Percentiles rank a stretch among this genome's conserved stretches.
phyloP scores from a whole-genome alignment of 768 basidiomycete species.

The Pleurotus sapidus region DNA sequence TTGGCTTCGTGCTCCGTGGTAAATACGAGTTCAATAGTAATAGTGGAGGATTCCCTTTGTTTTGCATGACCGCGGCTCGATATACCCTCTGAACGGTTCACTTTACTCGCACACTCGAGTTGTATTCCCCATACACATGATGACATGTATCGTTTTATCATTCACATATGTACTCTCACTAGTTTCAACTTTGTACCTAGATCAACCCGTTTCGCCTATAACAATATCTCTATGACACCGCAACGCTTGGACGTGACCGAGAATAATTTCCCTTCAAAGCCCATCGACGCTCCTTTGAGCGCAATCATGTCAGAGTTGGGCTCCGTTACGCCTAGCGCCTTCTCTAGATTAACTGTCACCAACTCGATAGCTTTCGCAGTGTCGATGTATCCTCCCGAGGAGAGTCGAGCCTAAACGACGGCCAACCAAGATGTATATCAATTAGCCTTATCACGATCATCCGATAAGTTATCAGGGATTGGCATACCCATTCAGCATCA shows the following conservation, averaged over 20 bases:
- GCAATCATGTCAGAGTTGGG: conserved; percentile 35
- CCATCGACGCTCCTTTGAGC: conserved; percentile 33
- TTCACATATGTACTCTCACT: neutral
- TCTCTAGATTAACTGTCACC: conserved; percentile 40
- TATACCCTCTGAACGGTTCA: neutral
- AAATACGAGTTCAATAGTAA: conserved; percentile 4
- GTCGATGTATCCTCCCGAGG: conserved; percentile 36
- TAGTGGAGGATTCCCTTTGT: neutral
- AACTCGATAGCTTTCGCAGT: conserved; percentile 35
- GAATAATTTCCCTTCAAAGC: conserved; percentile 42
- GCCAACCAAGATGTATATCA: neutral
- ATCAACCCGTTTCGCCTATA: conserved; percentile 10
- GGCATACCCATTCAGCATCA: conserved; percentile 54
- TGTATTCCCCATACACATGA: neutral
- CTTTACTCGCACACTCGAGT: neutral
- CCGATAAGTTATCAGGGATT: neutral
- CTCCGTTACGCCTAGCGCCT: conserved; percentile 29
- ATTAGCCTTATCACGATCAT: neutral
- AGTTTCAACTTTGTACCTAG: no score
- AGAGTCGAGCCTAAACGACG: conserved; percentile 19
- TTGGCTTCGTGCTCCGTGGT: conserved; percentile 5
- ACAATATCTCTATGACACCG: conserved; percentile 29
- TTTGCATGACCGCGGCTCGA: conserved; percentile 3
- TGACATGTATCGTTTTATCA: neutral
- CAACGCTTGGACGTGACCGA: conserved; percentile 36